Base-by-base conservation (phyloP, 1,284 basidiomycete genomes). In the Schizophyllum amplum region DNA sequence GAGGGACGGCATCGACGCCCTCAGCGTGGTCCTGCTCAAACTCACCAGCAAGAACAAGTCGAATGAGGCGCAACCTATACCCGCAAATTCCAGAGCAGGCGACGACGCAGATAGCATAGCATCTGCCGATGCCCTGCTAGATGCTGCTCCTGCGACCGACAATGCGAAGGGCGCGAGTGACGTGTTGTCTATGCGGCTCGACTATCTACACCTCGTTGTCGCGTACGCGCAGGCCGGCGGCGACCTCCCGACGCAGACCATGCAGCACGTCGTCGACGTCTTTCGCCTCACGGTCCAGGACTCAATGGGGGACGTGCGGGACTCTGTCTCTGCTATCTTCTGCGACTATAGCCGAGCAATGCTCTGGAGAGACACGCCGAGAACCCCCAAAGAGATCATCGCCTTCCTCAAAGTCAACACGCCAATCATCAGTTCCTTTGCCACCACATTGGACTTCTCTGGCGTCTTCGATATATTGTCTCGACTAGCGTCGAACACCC, bases 1-100 rank as follows among this genome's bases (percentile, higher is more conserved):
- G 9, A 73, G 76, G 42, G 87, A 89, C 42, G 87, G 86, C 1
- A 79, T 91, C 21, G 79, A 81, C 50, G 88, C 88, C 1, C 68
- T 92, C 13, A 81, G 81, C n/a, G 62, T 67, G 11, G 81, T 87
- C 27, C 70, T 89, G 4, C 67, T 77, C 23, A 80, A 77, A 54
- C 67, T 72, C 9, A 68, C 71, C 13, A 65, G 71, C 7, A 84
- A 80, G 64, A 65, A 75, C 15, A 87, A 83, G 64, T 56, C 70
- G 0, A 81, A 82, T 47, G 61, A 60, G 48, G 51, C 68, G 13
- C 48, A 50, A 20, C 48, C 20, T 20, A n/a, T 11, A 3, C 11
- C 20, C 2, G 22, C 24, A 20, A 50, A 9, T 11, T 5, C 48
- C 2, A 11, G 20, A 4, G 22, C 20, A 5, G 48, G 24, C 48